Conservation (phyloP, 345 rosid species). For the Arabidopsis arenosa region DNA sequence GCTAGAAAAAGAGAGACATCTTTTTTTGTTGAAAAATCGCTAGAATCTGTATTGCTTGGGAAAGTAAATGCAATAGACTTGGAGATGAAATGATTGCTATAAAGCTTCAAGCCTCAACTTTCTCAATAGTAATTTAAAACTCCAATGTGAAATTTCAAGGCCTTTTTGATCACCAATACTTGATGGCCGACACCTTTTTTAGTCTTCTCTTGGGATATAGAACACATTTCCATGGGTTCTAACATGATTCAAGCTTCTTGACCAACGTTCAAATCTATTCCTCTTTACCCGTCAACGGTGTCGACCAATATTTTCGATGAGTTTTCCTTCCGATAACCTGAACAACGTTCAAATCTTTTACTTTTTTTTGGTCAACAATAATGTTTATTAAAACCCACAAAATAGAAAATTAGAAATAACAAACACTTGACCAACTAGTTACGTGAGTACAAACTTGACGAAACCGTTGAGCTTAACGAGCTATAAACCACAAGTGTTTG, state of each 20-base stretch:
- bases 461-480: background rate
- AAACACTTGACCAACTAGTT: background rate
- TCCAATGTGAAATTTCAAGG: slow-evolving; percentile 1
- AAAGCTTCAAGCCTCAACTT: background rate
- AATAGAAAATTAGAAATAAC: too few species aligned
- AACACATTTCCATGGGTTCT: background rate
- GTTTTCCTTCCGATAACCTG: too few species aligned
- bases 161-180: background rate
- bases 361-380: too few species aligned
- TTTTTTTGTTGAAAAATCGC: background rate
- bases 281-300: too few species aligned
- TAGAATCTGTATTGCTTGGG: background rate
- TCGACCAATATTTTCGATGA: too few species aligned
- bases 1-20: background rate
- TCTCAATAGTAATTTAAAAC: background rate
- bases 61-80: background rate
- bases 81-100: background rate
- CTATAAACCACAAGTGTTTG: background rate
- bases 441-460: background rate
- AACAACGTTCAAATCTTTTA: too few species aligned
- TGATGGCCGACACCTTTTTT: background rate
- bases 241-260: too few species aligned
- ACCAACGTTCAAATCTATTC: too few species aligned
- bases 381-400: too few species aligned
- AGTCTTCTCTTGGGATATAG: background rate